A percentile compares a stretch with the other conserved stretches of the same genome.
Evolutionary conservation across 108 stramenopile genomes (phyloP).

Genomic region (Skeletonema potamos): DNA sequence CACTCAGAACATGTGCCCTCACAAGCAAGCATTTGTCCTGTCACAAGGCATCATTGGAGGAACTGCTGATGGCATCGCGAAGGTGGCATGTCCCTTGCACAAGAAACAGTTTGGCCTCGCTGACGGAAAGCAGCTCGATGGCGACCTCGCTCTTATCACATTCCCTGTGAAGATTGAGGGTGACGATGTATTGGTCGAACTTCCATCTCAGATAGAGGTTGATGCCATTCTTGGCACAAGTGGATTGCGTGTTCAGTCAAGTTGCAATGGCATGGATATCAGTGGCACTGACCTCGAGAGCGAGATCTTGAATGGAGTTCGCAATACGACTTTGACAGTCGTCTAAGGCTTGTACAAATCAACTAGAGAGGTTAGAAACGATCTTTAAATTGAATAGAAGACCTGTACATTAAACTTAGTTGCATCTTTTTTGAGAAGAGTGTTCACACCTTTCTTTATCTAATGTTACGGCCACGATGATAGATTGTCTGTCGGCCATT

Average conservation of each 20-base stretch:
- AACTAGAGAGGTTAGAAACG: not conserved
- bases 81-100: slow-evolving; percentile 94
- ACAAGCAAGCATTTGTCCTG: slow-evolving; percentile 92
- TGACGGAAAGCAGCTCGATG: slow-evolving; percentile 74
- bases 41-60: slow-evolving; percentile 91
- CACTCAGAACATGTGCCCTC: slow-evolving; percentile 94
- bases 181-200: slow-evolving; percentile 78
- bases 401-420: not conserved
- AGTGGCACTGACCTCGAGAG: slow-evolving; percentile 53
- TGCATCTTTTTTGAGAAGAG: not conserved
- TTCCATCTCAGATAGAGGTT: slow-evolving; percentile 76
- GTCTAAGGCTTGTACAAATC: not conserved
- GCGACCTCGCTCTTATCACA: slow-evolving; percentile 78
- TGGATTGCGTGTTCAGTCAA: slow-evolving; percentile 77
- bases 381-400: not conserved
- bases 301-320: slow-evolving; percentile 39
- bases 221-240: slow-evolving; percentile 87
- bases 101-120: slow-evolving; percentile 88
- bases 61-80: slow-evolving; percentile 58
- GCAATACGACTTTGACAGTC: slow-evolving; percentile 8
- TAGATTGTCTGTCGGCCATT: slow-evolving; percentile 58
- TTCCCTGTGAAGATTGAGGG: slow-evolving; percentile 83
- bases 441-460: too few relatives aligned
- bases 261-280: slow-evolving; percentile 57
- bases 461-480: slow-evolving; percentile 55